These are phyloP conservation scores for Stagonosporopsis cucurbitacearum DNA, from an alignment of 2,329 filamentous ascomycete species.

Conservation along the genomic window DNA sequence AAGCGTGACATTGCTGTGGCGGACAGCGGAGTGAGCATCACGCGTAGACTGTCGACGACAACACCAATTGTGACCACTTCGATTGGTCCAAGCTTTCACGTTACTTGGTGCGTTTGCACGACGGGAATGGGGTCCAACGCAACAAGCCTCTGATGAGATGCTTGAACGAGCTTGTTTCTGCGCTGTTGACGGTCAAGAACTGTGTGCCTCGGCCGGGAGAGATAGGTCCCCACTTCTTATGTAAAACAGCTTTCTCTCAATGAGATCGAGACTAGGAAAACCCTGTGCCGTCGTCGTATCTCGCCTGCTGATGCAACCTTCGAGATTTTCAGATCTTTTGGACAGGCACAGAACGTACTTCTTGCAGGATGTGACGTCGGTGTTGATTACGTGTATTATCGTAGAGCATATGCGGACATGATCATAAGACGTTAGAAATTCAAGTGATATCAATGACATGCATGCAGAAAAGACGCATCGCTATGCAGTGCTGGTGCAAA, in stretches of 20 bases:
- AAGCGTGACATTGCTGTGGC: slow-evolving; percentile 17
- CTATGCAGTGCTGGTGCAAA: slow-evolving; percentile 30
- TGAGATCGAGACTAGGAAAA: slow-evolving; percentile 12
- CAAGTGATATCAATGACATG: neutral
- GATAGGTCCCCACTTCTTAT: slow-evolving; percentile 17
- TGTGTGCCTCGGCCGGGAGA: slow-evolving; percentile 14
- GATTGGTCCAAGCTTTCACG: slow-evolving; percentile 17
- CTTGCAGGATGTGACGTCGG: too few relatives aligned
- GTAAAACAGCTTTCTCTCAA: slow-evolving; percentile 8
- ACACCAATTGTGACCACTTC: neutral
- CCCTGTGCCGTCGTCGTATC: slow-evolving; percentile 5
- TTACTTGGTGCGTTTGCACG: neutral
- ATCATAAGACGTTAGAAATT: neutral
- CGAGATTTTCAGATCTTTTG: neutral
- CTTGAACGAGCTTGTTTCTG: slow-evolving; percentile 11
- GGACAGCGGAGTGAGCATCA: slow-evolving; percentile 15
- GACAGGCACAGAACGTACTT: neutral
- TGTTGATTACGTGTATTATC: slow-evolving; percentile 5
- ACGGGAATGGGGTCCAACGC: neutral
- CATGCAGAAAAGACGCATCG: slow-evolving; percentile 12
- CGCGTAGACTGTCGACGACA: slow-evolving; percentile 4
- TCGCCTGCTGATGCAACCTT: slow-evolving; percentile 1
- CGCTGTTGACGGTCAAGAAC: neutral
- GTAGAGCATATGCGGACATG: neutral
- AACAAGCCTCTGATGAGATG: slow-evolving; percentile 11